Conservation (phyloP, 148 eudicot species). For the Fagopyrum esculentum region DNA sequence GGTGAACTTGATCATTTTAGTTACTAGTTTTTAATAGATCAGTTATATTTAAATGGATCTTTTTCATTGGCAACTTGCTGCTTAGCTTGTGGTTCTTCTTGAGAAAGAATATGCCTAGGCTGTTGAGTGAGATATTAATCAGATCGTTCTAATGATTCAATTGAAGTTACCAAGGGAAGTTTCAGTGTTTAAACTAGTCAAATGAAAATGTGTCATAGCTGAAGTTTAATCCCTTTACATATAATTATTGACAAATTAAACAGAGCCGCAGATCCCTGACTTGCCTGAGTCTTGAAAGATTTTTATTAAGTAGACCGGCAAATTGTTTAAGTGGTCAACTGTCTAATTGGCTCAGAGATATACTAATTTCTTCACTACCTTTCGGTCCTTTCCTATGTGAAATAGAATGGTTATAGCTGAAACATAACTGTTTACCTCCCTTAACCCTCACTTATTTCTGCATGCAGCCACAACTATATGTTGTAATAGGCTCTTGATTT, state of each 20-base stretch:
- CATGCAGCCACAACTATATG: not conserved
- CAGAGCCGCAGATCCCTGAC: not conserved
- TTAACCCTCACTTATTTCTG: not conserved
- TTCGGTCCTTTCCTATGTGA: not conserved
- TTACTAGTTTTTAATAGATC: not conserved
- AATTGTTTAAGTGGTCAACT: not conserved
- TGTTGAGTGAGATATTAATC: not conserved
- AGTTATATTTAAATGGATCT: not conserved
- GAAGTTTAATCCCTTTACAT: not conserved
- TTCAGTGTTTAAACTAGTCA: not conserved
- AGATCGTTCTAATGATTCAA: not conserved
- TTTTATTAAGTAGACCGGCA: not conserved
- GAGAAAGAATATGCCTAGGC: slow-evolving; percentile 1
- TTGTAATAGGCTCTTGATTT: too few species aligned
- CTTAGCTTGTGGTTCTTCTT: not conserved
- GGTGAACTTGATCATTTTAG: not conserved
- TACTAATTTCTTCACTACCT: not conserved
- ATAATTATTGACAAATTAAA: not conserved
- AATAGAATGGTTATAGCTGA: too few species aligned
- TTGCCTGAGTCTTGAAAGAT: too few species aligned
- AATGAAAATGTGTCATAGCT: not conserved
- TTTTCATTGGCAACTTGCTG: not conserved
- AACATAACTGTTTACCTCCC: too few species aligned
- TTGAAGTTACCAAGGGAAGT: not conserved
- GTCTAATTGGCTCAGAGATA: not conserved